Evolutionary conservation across 441 rosid species (phyloP), one percentile per base, ranked within the genome.

Genomic region (Manihot esculenta): DNA sequence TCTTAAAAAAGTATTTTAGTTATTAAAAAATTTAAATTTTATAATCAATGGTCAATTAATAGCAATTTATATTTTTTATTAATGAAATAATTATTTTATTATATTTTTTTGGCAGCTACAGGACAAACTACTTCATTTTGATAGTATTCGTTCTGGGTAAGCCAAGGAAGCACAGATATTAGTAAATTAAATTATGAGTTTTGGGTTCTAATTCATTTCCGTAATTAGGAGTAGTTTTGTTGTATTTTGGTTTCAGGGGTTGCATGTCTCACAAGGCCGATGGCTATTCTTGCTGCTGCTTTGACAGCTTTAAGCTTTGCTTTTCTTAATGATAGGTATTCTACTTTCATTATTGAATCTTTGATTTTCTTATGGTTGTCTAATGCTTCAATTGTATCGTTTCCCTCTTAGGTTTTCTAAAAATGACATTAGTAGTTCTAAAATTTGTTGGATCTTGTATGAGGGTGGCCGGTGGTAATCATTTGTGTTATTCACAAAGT

Each of bases 111-210:
- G 73, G 87, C 94, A 94, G 99, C 83, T 94, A 92, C 77, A 77
- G 99, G 63, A 92, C 99, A 35, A 92, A 95, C 80, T 95, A 92
- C 73, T 95, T 95, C 87, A 78, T 94, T 53, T 76, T 90, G 94
- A 82, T 94, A 24, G 75, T 91, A 71, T 62, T 86, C 58, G 81
- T 90, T 80, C 92, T 94, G 51, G 99, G 99, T 94, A 77, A 68
- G 96, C 66, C 33, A 53, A 58, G 21, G 44, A 62, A 24, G 18
- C 70, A 6, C 8, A 26, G 33, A 67, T 42, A 38, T 15, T 54
- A 12, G 5, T 57, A 21, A 26, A 47, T 10, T 23, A 48, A 0
- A 18, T 44, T 68, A 33, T 13, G n/a, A 13, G 14, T 64, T 68
- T 50, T 8, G 10, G 20, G 17, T 33, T 11, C 10, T 5, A 9